These are phyloP conservation scores for Fusarium odoratissimum DNA, from an alignment of 2,329 filamentous ascomycete genomes.

Conservation along the genomic window DNA sequence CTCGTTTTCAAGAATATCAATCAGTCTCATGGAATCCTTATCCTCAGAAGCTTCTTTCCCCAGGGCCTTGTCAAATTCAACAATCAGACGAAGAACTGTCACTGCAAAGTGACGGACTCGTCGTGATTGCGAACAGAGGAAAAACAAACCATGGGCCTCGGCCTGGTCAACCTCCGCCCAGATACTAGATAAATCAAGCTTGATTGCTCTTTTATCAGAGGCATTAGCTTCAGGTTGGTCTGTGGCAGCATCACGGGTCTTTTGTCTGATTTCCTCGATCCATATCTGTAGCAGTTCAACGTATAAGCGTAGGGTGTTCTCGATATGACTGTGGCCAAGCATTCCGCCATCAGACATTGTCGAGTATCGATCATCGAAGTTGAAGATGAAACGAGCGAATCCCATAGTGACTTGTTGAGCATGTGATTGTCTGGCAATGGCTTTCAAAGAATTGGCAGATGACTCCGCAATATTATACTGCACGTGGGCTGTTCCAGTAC, in stretches of 20 bases:
- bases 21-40: conserved; percentile 78
- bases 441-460: conserved; percentile 92
- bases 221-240: conserved; percentile 72
- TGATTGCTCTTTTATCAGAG: conserved; percentile 77
- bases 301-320: conserved; percentile 91
- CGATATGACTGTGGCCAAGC: conserved; percentile 92
- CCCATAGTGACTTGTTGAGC: conserved; percentile 97
- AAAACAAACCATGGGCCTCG: conserved; percentile 96
- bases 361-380: conserved; percentile 96
- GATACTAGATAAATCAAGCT: conserved; percentile 86
- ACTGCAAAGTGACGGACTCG: conserved; percentile 91
- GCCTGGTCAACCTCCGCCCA: conserved; percentile 96
- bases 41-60: conserved; percentile 72
- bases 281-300: conserved; percentile 95
- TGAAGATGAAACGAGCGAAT: conserved; percentile 97
- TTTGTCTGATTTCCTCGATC: conserved; percentile 95
- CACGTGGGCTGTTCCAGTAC: conserved; percentile 95
- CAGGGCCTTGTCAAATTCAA: conserved; percentile 90
- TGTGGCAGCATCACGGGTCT: conserved; percentile 77
- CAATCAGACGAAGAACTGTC: conserved; percentile 89
- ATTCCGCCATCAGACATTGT: conserved; percentile 99
- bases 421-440: conserved; percentile 91
- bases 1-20: conserved; percentile 91
- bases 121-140: conserved; percentile 94
- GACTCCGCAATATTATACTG: conserved; percentile 92